phyloP scores from a whole-genome alignment of 306 rosid species.

The Dicorynia guianensis region DNA sequence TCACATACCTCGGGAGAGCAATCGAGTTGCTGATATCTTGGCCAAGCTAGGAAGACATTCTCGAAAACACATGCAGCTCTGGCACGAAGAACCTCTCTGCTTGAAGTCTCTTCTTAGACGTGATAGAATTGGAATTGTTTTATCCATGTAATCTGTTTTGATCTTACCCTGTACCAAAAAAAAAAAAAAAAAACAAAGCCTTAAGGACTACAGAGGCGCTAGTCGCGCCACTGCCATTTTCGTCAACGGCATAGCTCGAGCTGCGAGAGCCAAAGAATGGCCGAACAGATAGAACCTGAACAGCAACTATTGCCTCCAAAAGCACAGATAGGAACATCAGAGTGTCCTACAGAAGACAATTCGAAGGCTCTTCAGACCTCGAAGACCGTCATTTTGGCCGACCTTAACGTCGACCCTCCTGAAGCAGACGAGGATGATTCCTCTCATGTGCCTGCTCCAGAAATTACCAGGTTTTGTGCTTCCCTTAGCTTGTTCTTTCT shows the following conservation, averaged over 20 bases:
- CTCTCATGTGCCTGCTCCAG: slow-evolving; percentile 53
- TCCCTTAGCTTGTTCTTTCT: background rate
- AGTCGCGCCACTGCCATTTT: background rate
- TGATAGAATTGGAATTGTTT: no score
- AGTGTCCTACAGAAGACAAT: slow-evolving; percentile 25
- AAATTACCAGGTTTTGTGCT: slow-evolving; percentile 47
- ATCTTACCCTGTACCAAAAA: no score
- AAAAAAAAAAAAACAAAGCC: no score
- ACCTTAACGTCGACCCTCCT: slow-evolving; percentile 87
- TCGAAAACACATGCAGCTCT: no score
- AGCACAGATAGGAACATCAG: slow-evolving; percentile 36
- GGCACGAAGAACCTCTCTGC: no score
- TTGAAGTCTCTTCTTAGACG: no score
- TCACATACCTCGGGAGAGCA: no score
- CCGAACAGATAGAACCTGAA: slow-evolving; percentile 39
- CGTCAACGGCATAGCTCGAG: background rate
- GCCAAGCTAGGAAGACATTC: no score
- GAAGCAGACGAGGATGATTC: slow-evolving; percentile 64
- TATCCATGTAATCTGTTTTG: no score
- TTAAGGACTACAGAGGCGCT: background rate
- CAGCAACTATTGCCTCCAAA: slow-evolving; percentile 4
- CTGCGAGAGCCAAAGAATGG: slow-evolving; percentile 43
- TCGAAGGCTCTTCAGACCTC: slow-evolving; percentile 44
- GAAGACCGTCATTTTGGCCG: slow-evolving; percentile 70
- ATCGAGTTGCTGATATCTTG: no score